phyloP scores from a whole-genome alignment of 352 stramenopile species.

The Globisporangium nodosum region DNA sequence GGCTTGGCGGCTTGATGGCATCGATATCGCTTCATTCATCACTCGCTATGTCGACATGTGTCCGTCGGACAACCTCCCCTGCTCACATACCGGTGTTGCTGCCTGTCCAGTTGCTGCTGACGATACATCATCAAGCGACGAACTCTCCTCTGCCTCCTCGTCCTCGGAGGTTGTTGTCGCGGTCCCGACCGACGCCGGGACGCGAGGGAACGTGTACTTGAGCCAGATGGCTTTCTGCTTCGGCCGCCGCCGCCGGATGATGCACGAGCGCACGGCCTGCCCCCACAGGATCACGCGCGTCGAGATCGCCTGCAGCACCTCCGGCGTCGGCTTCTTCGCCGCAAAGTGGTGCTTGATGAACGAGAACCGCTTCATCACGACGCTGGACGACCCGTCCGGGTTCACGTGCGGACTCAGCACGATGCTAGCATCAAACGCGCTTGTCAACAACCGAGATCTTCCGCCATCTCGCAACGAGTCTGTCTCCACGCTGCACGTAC shows the following conservation, averaged over 20 bases:
- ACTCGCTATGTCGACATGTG: too few species aligned
- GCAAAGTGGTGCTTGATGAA: slow-evolving; percentile 51
- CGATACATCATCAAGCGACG: too few species aligned
- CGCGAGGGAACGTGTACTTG: slow-evolving; percentile 31
- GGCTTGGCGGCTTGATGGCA: too few species aligned
- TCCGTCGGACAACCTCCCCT: too few species aligned
- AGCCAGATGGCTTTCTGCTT: slow-evolving; percentile 32
- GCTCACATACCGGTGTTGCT: too few species aligned
- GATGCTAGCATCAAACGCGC: slow-evolving; percentile 15
- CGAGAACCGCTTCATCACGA: slow-evolving; percentile 66
- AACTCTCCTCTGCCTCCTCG: too few species aligned
- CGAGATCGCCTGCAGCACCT: slow-evolving; percentile 57
- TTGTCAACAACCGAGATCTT: too few species aligned
- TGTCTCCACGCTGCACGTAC: too few species aligned
- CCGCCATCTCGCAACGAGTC: too few species aligned
- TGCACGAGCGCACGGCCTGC: slow-evolving; percentile 49
- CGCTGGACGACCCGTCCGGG: slow-evolving; percentile 22
- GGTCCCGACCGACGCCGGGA: background rate
- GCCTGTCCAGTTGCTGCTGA: too few species aligned
- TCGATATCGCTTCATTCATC: too few species aligned
- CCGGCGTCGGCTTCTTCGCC: slow-evolving; percentile 26
- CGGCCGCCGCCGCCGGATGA: slow-evolving; percentile 25
- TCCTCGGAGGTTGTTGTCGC: too few species aligned
- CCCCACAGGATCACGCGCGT: slow-evolving; percentile 64
- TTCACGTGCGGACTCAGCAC: slow-evolving; percentile 36